Evolutionary conservation across 1,139 yeast species (phyloP).

Genomic region (Debaryomyces sp.): DNA sequence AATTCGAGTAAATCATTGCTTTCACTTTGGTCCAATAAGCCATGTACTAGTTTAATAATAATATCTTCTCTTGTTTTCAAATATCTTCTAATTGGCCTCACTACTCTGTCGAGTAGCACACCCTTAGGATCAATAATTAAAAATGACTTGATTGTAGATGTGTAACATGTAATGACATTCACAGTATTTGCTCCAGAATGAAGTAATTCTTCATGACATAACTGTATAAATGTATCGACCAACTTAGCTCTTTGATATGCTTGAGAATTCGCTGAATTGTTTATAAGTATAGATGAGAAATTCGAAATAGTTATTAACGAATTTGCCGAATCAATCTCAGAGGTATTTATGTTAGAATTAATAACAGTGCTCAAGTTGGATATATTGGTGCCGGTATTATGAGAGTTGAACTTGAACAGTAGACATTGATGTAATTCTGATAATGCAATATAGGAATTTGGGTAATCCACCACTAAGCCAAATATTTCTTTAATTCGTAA

Average conservation of each 20-base stretch:
- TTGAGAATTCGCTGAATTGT: conserved; percentile 26
- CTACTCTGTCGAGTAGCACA: conserved; percentile 74
- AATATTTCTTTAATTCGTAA: conserved; percentile 66
- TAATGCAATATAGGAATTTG: conserved; percentile 60
- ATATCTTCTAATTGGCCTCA: conserved; percentile 69
- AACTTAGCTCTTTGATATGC: conserved; percentile 51
- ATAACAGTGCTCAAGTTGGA: conserved; percentile 2
- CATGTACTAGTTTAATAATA: conserved; percentile 67
- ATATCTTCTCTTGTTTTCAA: conserved; percentile 77
- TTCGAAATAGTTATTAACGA: conserved; percentile 17
- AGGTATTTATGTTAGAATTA: conserved; percentile 4
- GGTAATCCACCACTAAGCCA: conserved; percentile 61
- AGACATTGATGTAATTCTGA: conserved; percentile 62
- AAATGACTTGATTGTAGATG: conserved; percentile 73
- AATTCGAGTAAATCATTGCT: conserved; percentile 50
- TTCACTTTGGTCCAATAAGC: conserved; percentile 57
- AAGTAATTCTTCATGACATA: conserved; percentile 55
- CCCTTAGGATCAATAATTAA: conserved; percentile 86
- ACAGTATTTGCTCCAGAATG: conserved; percentile 86
- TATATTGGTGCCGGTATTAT: neutral
- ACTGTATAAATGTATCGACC: conserved; percentile 55
- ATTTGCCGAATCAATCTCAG: conserved; percentile 8
- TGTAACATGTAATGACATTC: conserved; percentile 70
- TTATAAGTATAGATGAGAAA: conserved; percentile 18
- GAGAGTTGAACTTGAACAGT: conserved; percentile 21